A percentile compares a stretch with the other conserved stretches of the same genome.
Conservation (phyloP, 129 eudicot species). For the Cynara cardunculus region DNA sequence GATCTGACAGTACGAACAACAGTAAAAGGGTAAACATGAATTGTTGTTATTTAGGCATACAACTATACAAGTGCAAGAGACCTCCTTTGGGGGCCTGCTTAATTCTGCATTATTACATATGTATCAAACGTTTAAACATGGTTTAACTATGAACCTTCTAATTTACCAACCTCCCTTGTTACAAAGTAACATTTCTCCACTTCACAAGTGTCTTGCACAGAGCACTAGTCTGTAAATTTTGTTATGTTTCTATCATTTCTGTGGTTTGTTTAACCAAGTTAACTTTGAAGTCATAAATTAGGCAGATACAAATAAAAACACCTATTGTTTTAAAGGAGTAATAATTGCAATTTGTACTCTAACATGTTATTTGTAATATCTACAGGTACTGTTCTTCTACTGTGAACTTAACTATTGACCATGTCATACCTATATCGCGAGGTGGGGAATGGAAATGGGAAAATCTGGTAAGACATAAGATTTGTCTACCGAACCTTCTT, state of each 20-base stretch:
- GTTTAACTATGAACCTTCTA: background rate
- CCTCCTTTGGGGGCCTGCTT: background rate
- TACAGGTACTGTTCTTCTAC: slow-evolving; percentile 75
- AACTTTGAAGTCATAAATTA: background rate
- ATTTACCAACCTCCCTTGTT: background rate
- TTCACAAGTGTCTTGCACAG: background rate
- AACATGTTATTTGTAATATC: slow-evolving; percentile 15
- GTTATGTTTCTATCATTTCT: background rate
- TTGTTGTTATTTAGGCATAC: background rate
- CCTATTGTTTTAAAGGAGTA: background rate
- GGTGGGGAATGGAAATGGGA: slow-evolving; percentile 99
- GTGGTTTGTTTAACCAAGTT: background rate
- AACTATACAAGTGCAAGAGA: background rate
- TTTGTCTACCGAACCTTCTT: background rate
- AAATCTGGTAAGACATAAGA: slow-evolving; percentile 65
- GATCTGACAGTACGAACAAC: background rate
- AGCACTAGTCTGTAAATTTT: background rate
- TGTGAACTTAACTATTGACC: slow-evolving; percentile 78
- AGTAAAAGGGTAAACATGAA: slow-evolving; percentile 5
- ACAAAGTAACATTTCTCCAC: background rate
- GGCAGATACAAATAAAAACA: background rate
- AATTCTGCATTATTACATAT: background rate
- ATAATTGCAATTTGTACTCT: background rate
- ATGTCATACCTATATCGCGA: slow-evolving; percentile 69
- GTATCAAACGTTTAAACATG: background rate